Conservation (phyloP, 768 basidiomycete genomes). For the Tylopilus vinaceipallidus region DNA sequence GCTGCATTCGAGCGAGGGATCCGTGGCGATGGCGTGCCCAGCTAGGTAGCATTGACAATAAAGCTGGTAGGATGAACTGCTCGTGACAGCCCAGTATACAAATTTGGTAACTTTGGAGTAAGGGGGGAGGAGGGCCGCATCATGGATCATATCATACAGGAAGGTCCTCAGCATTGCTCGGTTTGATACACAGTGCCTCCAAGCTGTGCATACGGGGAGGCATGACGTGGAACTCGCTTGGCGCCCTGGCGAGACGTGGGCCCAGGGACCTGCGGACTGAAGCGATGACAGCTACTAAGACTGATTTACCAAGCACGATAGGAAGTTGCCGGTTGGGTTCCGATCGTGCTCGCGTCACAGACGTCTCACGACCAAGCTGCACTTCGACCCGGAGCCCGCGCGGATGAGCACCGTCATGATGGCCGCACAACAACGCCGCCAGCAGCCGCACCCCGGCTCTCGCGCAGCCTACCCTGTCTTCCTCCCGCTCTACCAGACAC, state of each 20-base stretch:
- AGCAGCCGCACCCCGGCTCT: conserved; percentile 30
- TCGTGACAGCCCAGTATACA: neutral
- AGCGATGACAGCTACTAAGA: neutral
- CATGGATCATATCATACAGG: neutral
- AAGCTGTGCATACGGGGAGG: neutral
- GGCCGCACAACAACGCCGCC: conserved; percentile 21
- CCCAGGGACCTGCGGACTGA: neutral
- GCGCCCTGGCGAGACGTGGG: no score
- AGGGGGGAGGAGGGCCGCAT: conserved; percentile 6
- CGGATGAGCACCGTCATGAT: no score
- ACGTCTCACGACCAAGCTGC: no score
- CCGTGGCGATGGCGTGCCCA: no score
- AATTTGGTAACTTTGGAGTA: neutral
- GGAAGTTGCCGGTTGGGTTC: conserved; percentile 14
- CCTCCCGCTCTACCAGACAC: conserved; percentile 59
- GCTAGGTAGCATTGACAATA: neutral
- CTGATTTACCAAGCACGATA: neutral
- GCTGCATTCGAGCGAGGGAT: no score
- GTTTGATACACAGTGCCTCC: neutral
- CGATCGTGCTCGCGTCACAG: conserved; percentile 5
- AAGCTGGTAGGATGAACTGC: neutral
- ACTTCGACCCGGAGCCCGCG: no score
- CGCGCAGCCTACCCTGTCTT: conserved; percentile 67
- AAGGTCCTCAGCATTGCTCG: neutral
- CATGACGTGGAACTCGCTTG: neutral